Conservation (phyloP, 805 yeast species). For the Candida arabinofermentans region DNA sequence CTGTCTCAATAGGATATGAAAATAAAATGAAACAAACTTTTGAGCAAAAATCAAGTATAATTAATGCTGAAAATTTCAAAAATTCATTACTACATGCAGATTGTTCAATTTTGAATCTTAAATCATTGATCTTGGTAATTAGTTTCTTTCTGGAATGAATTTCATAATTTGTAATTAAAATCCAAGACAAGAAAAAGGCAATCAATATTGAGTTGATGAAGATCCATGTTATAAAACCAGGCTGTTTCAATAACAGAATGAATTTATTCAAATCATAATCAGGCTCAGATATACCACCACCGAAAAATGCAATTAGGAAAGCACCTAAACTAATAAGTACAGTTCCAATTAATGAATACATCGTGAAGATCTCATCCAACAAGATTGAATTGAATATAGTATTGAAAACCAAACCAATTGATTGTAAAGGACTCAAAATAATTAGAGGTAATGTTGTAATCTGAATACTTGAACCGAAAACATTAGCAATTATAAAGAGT, state of each 20-base stretch:
- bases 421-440: slow-evolving; percentile 76
- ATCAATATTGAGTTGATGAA: slow-evolving; percentile 31
- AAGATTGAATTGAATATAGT: slow-evolving; percentile 66
- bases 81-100: background rate
- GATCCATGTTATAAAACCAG: slow-evolving; percentile 58
- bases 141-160: slow-evolving; percentile 5
- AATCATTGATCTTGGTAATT: slow-evolving; percentile 4
- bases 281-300: slow-evolving; percentile 61
- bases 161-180: slow-evolving; percentile 17
- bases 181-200: slow-evolving; percentile 25
- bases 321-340: slow-evolving; percentile 70
- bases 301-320: slow-evolving; percentile 69
- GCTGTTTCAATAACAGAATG: slow-evolving; percentile 36
- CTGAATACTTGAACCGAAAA: slow-evolving; percentile 80
- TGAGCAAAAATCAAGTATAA: background rate
- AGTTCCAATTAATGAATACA: slow-evolving; percentile 59
- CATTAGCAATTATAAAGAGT: slow-evolving; percentile 67
- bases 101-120: slow-evolving; percentile 2
- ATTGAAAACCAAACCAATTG: slow-evolving; percentile 85
- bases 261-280: slow-evolving; percentile 47
- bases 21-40: slow-evolving; percentile 6
- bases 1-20: slow-evolving; percentile 8
- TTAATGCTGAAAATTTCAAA: background rate
- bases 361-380: slow-evolving; percentile 64
- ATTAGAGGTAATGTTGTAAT: slow-evolving; percentile 80